phyloP scores from a whole-genome alignment of 2,329 filamentous ascomycete species.

The Alternaria sp. region DNA sequence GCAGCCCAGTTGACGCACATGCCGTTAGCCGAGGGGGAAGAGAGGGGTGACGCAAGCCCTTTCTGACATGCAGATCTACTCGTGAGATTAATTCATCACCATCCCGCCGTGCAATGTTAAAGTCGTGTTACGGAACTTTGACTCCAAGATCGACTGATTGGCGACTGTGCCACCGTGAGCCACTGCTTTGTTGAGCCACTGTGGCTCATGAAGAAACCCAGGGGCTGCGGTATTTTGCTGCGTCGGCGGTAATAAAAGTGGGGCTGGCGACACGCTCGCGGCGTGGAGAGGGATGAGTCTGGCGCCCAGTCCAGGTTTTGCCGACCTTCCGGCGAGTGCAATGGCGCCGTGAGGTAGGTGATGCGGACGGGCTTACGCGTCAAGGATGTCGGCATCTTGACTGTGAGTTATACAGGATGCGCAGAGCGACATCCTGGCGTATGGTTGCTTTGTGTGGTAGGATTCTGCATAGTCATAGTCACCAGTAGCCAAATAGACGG shows the following conservation, averaged over 20 bases:
- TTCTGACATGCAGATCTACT: conserved; percentile 14
- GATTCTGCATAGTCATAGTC: background rate
- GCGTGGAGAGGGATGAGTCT: background rate
- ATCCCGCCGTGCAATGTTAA: background rate
- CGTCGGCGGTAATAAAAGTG: conserved; percentile 1
- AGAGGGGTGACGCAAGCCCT: conserved; percentile 17
- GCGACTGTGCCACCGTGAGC: conserved; percentile 20
- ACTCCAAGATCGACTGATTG: conserved; percentile 2
- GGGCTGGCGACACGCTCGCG: conserved; percentile 2
- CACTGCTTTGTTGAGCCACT: conserved; percentile 11
- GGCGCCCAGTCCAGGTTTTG: conserved; percentile 3
- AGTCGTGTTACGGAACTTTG: conserved; percentile 2
- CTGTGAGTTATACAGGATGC: too few relatives aligned
- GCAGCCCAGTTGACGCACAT: conserved; percentile 12
- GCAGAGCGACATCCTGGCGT: background rate
- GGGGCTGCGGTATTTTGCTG: conserved; percentile 1
- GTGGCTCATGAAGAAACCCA: conserved; percentile 2
- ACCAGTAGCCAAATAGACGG: background rate
- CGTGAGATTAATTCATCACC: conserved; percentile 1
- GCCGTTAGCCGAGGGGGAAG: conserved; percentile 10
- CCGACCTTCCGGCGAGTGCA: background rate
- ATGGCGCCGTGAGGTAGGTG: background rate
- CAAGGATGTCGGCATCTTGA: background rate
- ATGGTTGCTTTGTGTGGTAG: background rate
- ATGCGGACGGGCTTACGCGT: conserved; percentile 3